phyloP scores from a whole-genome alignment of 2,329 filamentous ascomycete species.

The Colletotrichum godetiae region DNA sequence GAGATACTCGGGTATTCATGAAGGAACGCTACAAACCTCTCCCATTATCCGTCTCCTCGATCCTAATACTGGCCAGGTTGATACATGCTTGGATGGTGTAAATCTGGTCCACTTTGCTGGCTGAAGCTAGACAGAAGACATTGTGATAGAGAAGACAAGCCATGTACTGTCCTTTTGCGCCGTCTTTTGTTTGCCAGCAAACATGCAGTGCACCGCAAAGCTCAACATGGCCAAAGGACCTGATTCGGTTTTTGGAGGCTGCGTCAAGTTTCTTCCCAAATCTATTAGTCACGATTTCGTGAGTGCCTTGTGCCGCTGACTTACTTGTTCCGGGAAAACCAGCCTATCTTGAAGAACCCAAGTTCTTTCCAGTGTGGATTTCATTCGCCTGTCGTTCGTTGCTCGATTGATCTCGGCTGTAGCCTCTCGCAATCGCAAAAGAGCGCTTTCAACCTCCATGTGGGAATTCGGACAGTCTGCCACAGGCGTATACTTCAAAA shows the following conservation, averaged over 20 bases:
- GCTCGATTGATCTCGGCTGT: slow-evolving; percentile 86
- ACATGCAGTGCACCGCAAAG: slow-evolving; percentile 87
- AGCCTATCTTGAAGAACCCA: slow-evolving; percentile 88
- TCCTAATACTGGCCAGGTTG: slow-evolving; percentile 69
- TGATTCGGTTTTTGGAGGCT: slow-evolving; percentile 73
- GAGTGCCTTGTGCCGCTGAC: slow-evolving; percentile 35
- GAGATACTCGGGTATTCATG: not conserved
- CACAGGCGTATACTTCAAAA: slow-evolving; percentile 85
- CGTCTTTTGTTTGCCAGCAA: slow-evolving; percentile 79
- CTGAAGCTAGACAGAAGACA: slow-evolving; percentile 80
- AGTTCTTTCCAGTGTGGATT: slow-evolving; percentile 80
- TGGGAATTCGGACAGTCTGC: slow-evolving; percentile 87
- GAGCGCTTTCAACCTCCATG: slow-evolving; percentile 79
- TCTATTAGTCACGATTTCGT: not conserved
- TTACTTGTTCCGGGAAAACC: slow-evolving; percentile 77
- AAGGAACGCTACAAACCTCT: slow-evolving; percentile 64
- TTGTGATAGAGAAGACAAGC: slow-evolving; percentile 86
- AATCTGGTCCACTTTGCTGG: slow-evolving; percentile 70
- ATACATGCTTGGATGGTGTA: slow-evolving; percentile 84
- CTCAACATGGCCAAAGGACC: slow-evolving; percentile 81
- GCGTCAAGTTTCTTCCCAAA: slow-evolving; percentile 59
- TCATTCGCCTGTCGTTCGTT: slow-evolving; percentile 79
- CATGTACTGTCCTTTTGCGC: slow-evolving; percentile 83
- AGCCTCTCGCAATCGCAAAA: slow-evolving; percentile 78
- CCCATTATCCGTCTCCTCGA: slow-evolving; percentile 81